A percentile compares a stretch with the other conserved stretches of the same genome.
Evolutionary conservation across 148 eudicot genomes (phyloP).

Genomic region (Gaultheria prostrata): DNA sequence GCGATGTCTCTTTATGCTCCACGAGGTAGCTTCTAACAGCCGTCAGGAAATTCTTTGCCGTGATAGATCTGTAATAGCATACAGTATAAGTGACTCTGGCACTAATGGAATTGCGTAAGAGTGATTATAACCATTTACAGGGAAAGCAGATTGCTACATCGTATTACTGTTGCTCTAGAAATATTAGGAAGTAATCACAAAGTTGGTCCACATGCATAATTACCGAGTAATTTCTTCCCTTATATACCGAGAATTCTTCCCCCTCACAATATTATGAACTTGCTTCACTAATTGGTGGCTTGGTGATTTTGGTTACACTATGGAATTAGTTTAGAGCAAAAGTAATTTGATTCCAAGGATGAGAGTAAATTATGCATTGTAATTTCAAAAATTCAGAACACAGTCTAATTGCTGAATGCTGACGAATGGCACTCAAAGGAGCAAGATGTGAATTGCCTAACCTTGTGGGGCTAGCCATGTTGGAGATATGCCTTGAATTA

Average conservation of each 20-base stretch:
- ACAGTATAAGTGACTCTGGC: not conserved
- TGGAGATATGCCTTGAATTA: no score
- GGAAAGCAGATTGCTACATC: not conserved
- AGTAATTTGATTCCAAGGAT: not conserved
- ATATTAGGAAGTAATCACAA: not conserved
- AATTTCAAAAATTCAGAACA: not conserved
- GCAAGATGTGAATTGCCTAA: not conserved
- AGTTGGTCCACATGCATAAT: not conserved
- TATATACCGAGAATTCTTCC: not conserved
- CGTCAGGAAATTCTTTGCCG: constrained; percentile 79
- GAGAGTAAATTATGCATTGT: not conserved
- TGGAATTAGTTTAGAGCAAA: not conserved
- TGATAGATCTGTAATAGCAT: constrained; percentile 66
- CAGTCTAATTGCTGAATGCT: not conserved
- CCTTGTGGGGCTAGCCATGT: not conserved
- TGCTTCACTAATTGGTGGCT: not conserved
- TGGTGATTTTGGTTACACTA: not conserved
- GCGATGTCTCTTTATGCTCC: constrained; percentile 44
- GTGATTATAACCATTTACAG: not conserved
- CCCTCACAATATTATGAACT: not conserved
- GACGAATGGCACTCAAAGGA: not conserved
- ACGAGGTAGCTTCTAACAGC: constrained; percentile 68
- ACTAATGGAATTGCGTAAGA: not conserved
- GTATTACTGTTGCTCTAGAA: not conserved
- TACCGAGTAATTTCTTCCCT: not conserved